Evolutionary conservation across 805 yeast genomes (phyloP).

Genomic region (Wickerhamomyces canadensis): DNA sequence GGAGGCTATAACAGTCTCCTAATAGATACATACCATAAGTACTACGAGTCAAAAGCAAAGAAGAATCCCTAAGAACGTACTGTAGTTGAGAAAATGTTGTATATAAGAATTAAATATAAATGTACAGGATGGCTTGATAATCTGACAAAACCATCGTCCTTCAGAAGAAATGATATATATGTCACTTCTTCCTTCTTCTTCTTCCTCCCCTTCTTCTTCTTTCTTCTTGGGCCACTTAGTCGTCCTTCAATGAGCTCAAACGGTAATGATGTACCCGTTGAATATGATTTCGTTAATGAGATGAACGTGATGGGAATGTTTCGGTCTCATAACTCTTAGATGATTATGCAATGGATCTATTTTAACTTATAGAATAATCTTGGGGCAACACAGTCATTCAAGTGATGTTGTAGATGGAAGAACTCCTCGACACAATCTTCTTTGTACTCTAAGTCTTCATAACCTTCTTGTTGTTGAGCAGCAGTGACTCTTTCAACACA

Average conservation of each 20-base stretch:
- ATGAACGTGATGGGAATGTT: background rate
- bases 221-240: too few relatives aligned
- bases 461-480: slow-evolving; percentile 78
- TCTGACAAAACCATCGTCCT: too few relatives aligned
- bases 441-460: slow-evolving; percentile 73
- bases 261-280: too few relatives aligned
- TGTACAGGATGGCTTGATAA: too few relatives aligned
- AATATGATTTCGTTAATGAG: background rate
- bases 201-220: too few relatives aligned
- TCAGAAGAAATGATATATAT: too few relatives aligned
- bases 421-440: slow-evolving; percentile 98
- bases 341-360: slow-evolving; percentile 28
- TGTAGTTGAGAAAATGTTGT: background rate
- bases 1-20: too few relatives aligned
- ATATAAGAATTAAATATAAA: background rate
- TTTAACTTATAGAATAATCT: slow-evolving; percentile 80
- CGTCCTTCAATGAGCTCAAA: too few relatives aligned
- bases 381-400: slow-evolving; percentile 90
- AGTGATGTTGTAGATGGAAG: slow-evolving; percentile 92
- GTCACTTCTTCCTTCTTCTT: too few relatives aligned
- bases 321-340: background rate
- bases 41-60: too few relatives aligned
- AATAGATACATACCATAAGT: too few relatives aligned
- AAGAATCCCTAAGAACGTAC: too few relatives aligned
- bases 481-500: slow-evolving; percentile 93